A percentile compares a stretch with the other conserved stretches of the same genome.
Conservation (phyloP, 768 basidiomycete genomes). For the Psilocybe cyanescens region DNA sequence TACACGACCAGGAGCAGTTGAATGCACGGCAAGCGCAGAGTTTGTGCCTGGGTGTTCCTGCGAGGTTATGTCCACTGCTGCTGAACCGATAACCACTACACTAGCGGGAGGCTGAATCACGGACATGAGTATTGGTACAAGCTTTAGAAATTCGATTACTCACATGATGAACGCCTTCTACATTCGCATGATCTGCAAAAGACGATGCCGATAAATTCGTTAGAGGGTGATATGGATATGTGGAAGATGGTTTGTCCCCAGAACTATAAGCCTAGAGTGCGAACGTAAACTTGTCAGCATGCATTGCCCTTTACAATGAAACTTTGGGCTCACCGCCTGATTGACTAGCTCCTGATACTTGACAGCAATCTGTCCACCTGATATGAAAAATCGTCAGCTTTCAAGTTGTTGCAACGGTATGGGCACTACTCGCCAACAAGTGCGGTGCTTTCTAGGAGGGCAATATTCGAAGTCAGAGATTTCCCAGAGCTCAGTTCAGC, state of each 20-base stretch:
- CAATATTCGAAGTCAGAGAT: constrained; percentile 81
- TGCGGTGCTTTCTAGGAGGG: constrained; percentile 89
- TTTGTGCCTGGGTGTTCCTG: constrained; percentile 37
- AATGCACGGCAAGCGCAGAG: constrained; percentile 46
- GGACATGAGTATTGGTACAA: background rate
- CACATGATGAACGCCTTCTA: constrained; percentile 1
- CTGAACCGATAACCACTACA: constrained; percentile 80
- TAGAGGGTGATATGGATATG: background rate
- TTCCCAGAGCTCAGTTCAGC: constrained; percentile 77
- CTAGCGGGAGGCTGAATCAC: constrained; percentile 38
- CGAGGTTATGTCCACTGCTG: constrained; percentile 89
- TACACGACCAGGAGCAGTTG: constrained; percentile 83
- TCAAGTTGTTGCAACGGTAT: background rate
- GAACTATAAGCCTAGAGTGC: background rate
- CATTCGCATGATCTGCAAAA: constrained; percentile 2
- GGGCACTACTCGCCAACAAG: constrained; percentile 56
- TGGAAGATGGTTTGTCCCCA: background rate
- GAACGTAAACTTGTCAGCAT: no score
- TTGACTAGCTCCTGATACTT: constrained; percentile 63
- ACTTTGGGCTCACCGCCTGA: constrained; percentile 33
- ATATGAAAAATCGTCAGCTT: constrained; percentile 7
- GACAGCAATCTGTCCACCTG: constrained; percentile 76
- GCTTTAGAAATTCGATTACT: background rate
- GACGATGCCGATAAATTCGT: background rate
- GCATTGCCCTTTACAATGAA: background rate